Evolutionary conservation across 2,329 filamentous ascomycete species (phyloP), one percentile per base, ranked within the genome.

Genomic region (Penicillium janthinellum): DNA sequence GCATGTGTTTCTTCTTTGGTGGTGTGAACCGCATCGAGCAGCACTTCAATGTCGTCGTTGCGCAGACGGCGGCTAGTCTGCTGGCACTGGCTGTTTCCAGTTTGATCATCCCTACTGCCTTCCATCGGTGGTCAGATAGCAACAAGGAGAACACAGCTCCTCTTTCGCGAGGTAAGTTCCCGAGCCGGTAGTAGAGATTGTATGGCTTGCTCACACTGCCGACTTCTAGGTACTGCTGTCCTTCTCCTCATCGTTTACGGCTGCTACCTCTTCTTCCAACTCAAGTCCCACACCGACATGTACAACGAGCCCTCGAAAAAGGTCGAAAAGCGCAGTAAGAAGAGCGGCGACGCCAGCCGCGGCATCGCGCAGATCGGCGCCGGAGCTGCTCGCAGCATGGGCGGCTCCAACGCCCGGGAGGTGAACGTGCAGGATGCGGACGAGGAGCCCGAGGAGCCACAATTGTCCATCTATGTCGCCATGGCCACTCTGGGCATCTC

Each of bases 1-100:
- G 92, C 57, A 96, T 93, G 87, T 95, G 89, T 73, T 97, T 96
- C 82, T 95, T 96, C 80, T 89, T 91, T 61, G 92, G 91, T 52
- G 92, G 92, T 4, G 75, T 96, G 67, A 88, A 90, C 60, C 86
- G 93, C 31, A 72, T 85, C 31, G 90, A 96, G 73, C 94, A 97
- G 74, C 88, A 86, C 75, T 98, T 97, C 84, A 96, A 97, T 80
- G 87, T 90, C 37, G 94, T 91, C 0, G 92, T 97, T 6, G 93
- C 93, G 0, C 92, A 96, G 75, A 96, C 93, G 0, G 91, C 92
- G 3, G 88, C 92, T 14, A 92, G 89, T 70, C 79, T 96, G 54
- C 84, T 96, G 20, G 88, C 91, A 12, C 82, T 96, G 20, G 88
- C 90, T 14, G 90, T 96, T 39, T 89, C 88, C 52, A 89, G 88